Evolutionary conservation across 2,329 filamentous ascomycete species (phyloP).

Genomic region (Pezicula carpinea): DNA sequence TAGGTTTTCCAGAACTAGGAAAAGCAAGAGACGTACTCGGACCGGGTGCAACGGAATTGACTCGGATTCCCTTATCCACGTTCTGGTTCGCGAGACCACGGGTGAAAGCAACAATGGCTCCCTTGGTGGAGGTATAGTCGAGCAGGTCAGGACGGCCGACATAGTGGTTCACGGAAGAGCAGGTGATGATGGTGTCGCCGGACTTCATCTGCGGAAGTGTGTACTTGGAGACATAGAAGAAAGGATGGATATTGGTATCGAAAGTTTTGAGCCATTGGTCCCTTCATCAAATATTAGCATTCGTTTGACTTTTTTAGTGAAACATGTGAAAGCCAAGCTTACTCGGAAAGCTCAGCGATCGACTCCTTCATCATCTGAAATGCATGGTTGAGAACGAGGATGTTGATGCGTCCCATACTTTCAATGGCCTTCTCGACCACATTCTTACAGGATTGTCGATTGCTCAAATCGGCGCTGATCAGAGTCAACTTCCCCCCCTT

Average conservation of each 20-base stretch:
- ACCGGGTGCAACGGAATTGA: slow-evolving; percentile 73
- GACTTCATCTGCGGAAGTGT: slow-evolving; percentile 66
- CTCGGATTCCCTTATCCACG: slow-evolving; percentile 65
- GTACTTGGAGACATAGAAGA: slow-evolving; percentile 79
- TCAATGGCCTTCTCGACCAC: slow-evolving; percentile 62
- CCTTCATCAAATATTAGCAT: slow-evolving; percentile 32
- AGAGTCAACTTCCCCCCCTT: slow-evolving; percentile 63
- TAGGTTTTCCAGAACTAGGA: neutral
- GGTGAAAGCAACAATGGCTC: slow-evolving; percentile 75
- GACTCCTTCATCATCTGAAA: slow-evolving; percentile 70
- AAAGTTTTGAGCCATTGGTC: slow-evolving; percentile 80
- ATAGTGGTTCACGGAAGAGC: slow-evolving; percentile 79
- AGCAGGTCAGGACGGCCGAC: slow-evolving; percentile 74
- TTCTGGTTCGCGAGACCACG: slow-evolving; percentile 73
- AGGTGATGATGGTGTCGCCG: slow-evolving; percentile 81
- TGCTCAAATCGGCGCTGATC: slow-evolving; percentile 59
- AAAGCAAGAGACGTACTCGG: slow-evolving; percentile 38
- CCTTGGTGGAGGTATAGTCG: slow-evolving; percentile 78
- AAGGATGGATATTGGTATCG: slow-evolving; percentile 77
- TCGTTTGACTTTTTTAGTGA: neutral
- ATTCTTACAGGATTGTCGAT: slow-evolving; percentile 63
- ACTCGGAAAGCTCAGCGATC: slow-evolving; percentile 68
- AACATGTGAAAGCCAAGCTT: slow-evolving; percentile 22
- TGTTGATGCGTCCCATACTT: slow-evolving; percentile 65
- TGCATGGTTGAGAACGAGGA: slow-evolving; percentile 70